Evolutionary conservation across 192 early-diverging fungal species (phyloP), one percentile per base, ranked within the genome.

Genomic region (Backusella psychrophila): DNA sequence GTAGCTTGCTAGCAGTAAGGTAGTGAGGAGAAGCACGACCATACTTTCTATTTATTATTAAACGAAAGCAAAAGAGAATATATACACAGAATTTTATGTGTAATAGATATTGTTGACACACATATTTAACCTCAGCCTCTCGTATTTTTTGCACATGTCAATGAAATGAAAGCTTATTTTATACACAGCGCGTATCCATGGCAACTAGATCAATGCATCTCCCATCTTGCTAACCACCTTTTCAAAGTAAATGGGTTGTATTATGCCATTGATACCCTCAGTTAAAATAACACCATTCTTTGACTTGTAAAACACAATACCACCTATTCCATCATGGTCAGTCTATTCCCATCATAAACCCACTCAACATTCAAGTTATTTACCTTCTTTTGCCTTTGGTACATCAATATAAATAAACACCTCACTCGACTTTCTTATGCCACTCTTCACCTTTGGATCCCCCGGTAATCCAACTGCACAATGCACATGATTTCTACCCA

Each of bases 401-500:
- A 85, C 79, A 76, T 97, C 89, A n/a, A 97, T 90, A 69, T 95
- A 92, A 46, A 98, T 96, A 69, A 93, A 90, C 0, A 94, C 84
- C 68, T 93, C 80, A 46, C 90, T 89, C 9, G 82, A 79, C 12
- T 41, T 71, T 19, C 96, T 81, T 92, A 98, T 96, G 65, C 76
- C 71, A 77, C 78, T 81, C 69, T 90, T 91, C 17, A 96, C 94
- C 14, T 81, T 86, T 19, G 79, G 49, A 35, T 93, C 92, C 3
- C 90, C 91, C 4, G 81, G 88, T 70, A 87, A 78, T 0, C 94
- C 95, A 4, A 85, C 69, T 1, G 96, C 94, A 82, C 94, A 93
- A 75, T 98, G 97, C 69, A 98, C 96, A 83, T 98, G 96, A 36
- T 93, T 95, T 49, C 97, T 88, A 35, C 53, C 69, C 96, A 98